phyloP scores from a whole-genome alignment of 2,329 filamentous ascomycete species.

The Cytospora mali region DNA sequence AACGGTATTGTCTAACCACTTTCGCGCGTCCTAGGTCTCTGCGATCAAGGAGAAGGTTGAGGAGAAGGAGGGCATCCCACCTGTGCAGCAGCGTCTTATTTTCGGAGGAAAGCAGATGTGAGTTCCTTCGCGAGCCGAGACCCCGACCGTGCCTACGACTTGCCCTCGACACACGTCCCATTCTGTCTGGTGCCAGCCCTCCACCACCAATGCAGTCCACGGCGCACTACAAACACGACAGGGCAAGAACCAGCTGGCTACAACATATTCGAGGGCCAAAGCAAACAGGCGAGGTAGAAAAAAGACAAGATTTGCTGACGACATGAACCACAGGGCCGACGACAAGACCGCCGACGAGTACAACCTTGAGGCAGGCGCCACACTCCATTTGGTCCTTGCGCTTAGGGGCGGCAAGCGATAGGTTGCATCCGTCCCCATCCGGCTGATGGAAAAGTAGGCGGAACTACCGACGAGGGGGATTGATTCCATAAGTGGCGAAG shows the following conservation, averaged over 20 bases:
- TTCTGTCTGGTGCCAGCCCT: neutral
- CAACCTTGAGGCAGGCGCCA: conserved; percentile 86
- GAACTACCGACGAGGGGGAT: neutral
- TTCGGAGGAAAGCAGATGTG: conserved; percentile 98
- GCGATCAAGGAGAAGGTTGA: conserved; percentile 99
- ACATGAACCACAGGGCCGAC: conserved; percentile 68
- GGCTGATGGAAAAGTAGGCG: neutral
- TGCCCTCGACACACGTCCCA: too few relatives aligned
- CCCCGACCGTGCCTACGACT: neutral
- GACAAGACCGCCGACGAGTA: conserved; percentile 94
- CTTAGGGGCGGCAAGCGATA: conserved; percentile 72
- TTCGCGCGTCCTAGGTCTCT: conserved; percentile 65
- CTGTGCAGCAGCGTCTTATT: conserved; percentile 93
- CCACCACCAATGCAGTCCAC: neutral
- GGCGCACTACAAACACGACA: neutral
- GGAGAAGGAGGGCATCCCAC: conserved; percentile 98
- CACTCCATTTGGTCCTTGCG: conserved; percentile 92
- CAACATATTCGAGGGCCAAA: neutral
- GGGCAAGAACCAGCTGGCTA: neutral
- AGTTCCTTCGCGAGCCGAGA: conserved; percentile 33
- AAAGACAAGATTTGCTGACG: conserved; percentile 6
- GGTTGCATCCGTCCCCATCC: neutral
- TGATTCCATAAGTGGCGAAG: neutral
- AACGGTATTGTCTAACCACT: neutral
- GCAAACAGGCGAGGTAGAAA: neutral